Evolutionary conservation across 2,329 filamentous ascomycete genomes (phyloP).

Genomic region (Colletotrichum gigasporum): DNA sequence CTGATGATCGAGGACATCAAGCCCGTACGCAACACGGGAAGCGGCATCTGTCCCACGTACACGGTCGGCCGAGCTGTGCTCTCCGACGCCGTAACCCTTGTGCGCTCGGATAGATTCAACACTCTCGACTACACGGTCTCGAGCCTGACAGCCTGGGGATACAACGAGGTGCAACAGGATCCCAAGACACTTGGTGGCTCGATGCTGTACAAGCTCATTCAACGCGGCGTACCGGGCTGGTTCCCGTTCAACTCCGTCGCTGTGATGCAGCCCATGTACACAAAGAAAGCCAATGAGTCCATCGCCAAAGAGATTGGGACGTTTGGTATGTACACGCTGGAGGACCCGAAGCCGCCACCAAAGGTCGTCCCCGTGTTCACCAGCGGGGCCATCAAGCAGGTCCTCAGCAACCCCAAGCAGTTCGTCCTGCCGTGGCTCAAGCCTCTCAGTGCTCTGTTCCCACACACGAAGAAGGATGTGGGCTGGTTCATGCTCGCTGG

Average conservation of each 20-base stretch:
- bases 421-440: slow-evolving; percentile 47
- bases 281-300: slow-evolving; percentile 48
- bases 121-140: slow-evolving; percentile 57
- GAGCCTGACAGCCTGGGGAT: slow-evolving; percentile 55
- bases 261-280: slow-evolving; percentile 57
- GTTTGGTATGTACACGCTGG: slow-evolving; percentile 41
- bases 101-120: slow-evolving; percentile 68
- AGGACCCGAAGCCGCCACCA: slow-evolving; percentile 46
- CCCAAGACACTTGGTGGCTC: slow-evolving; percentile 51
- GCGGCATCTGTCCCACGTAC: slow-evolving; percentile 61
- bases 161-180: slow-evolving; percentile 49
- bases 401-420: slow-evolving; percentile 41
- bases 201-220: slow-evolving; percentile 56
- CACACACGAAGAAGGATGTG: slow-evolving; percentile 44
- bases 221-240: slow-evolving; percentile 49
- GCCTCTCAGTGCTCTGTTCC: slow-evolving; percentile 40
- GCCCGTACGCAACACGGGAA: slow-evolving; percentile 58
- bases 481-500: slow-evolving; percentile 51
- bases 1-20: slow-evolving; percentile 70
- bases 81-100: slow-evolving; percentile 67
- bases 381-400: slow-evolving; percentile 41
- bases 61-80: slow-evolving; percentile 65
- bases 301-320: slow-evolving; percentile 51
- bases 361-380: slow-evolving; percentile 40
- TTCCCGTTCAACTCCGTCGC: slow-evolving; percentile 52